Evolutionary conservation across 768 basidiomycete genomes (phyloP).

Genomic region (Boletales sp.): DNA sequence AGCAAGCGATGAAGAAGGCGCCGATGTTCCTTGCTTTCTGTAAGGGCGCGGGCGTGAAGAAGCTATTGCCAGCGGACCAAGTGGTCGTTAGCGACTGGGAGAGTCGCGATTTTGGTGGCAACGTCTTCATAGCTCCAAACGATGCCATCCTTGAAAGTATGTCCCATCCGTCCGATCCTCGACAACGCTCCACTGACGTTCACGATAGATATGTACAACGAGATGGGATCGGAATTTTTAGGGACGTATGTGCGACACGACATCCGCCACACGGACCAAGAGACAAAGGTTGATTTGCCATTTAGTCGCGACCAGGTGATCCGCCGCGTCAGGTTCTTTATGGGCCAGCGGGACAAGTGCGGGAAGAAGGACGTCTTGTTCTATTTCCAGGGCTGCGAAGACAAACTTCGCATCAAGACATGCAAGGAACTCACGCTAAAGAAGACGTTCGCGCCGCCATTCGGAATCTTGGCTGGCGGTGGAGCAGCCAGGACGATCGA

Average conservation of each 20-base stretch:
- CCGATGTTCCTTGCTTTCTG: conserved; percentile 7
- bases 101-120: conserved; percentile 1
- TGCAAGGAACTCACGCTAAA: conserved; percentile 5
- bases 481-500: not conserved
- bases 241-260: conserved; percentile 7
- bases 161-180: not conserved
- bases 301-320: conserved; percentile 1
- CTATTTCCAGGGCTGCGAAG: too few species aligned
- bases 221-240: conserved; percentile 11
- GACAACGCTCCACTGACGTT: not conserved
- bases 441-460: conserved; percentile 10
- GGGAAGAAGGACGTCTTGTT: conserved; percentile 2
- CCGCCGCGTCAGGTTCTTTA: conserved; percentile 6
- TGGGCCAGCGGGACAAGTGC: conserved; percentile 9
- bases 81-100: conserved; percentile 14
- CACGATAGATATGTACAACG: conserved; percentile 8
- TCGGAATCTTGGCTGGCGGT: not conserved
- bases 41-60: not conserved
- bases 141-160: conserved; percentile 9
- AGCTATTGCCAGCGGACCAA: conserved; percentile 7
- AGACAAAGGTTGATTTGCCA: not conserved
- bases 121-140: conserved; percentile 8
- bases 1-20: conserved; percentile 4
- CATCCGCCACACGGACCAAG: not conserved
- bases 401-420: not conserved